phyloP scores from a whole-genome alignment of 2,329 filamentous ascomycete genomes.

The Phoma sp. region DNA sequence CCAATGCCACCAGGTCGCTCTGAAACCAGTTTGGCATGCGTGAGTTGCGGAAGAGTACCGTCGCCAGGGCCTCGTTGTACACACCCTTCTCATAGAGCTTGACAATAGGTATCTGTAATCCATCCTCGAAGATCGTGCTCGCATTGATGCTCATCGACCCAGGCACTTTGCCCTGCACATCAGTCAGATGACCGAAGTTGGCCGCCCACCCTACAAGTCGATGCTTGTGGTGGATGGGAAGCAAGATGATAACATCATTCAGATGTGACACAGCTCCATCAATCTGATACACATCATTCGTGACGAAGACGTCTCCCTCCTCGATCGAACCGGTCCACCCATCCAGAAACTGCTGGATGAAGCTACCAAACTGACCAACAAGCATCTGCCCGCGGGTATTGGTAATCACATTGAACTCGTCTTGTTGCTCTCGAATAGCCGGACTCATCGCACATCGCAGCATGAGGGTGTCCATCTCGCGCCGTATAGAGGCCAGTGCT shows the following conservation, averaged over 20 bases:
- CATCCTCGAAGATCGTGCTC: conserved; percentile 58
- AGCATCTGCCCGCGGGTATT: conserved; percentile 59
- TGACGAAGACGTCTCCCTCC: conserved; percentile 60
- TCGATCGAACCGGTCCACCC: conserved; percentile 58
- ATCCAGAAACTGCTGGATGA: conserved; percentile 58
- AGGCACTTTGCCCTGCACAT: conserved; percentile 56
- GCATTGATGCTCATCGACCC: conserved; percentile 61
- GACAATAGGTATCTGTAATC: conserved; percentile 58
- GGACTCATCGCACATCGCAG: conserved; percentile 61
- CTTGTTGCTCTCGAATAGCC: conserved; percentile 60
- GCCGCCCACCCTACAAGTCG: conserved; percentile 58
- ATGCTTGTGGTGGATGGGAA: conserved; percentile 57
- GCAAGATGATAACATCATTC: conserved; percentile 59
- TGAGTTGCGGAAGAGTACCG: conserved; percentile 58
- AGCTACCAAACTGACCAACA: conserved; percentile 60
- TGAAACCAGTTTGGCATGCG: conserved; percentile 59
- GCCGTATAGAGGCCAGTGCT: conserved; percentile 56
- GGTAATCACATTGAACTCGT: conserved; percentile 63
- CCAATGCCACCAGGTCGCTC: conserved; percentile 56
- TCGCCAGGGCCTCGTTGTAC: conserved; percentile 55
- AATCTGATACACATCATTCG: conserved; percentile 60
- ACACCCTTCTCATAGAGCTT: conserved; percentile 56
- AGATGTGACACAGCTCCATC: conserved; percentile 59
- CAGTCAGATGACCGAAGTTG: conserved; percentile 60
- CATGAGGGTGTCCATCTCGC: conserved; percentile 61